Evolutionary conservation across 768 basidiomycete species (phyloP), one percentile per base, ranked within the genome.

Genomic region (Leccinum boreale): DNA sequence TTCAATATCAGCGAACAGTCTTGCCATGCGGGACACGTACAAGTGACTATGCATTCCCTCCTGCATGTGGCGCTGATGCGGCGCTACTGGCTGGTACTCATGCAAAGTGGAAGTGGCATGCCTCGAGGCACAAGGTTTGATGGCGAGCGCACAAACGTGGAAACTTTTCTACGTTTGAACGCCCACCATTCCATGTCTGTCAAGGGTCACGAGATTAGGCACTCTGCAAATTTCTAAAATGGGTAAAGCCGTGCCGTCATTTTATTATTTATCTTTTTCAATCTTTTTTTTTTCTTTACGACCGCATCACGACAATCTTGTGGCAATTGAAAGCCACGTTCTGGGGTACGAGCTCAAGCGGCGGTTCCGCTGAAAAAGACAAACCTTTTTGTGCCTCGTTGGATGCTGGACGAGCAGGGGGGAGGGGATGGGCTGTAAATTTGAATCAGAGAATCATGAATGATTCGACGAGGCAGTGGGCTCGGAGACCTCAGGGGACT

Each of bases 121-220:
- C 68, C 69, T 71, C 70, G 60, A 70, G 67, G 65, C 51, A 55
- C 54, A 70, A 54, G 45, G 69, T 70, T 70, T 70, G 69, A 70
- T 71, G 63, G 56, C 3, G 11, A 48, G 26, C 29, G 11, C 14
- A 33, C 21, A 23, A 62, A 35, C 31, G 48, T 58, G 58, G 54
- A 28, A 53, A 57, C 28, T 21, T 11, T 21, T 11, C 50, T 44
- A 24, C 31, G 33, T 23, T 21, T 11, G 55, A 50, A 29, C 36
- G 33, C 4, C 36, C 55, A 52, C 53, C 31, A 50, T 55, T 29
- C 59, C 55, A 55, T 26, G 23, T 59, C 15, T 6, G 55, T 33
- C 49, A 4, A 53, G 49, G 49, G 65, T 62, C 61, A 61, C 66
- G 63, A 58, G 60, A 57, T 47, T 49, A 42, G n/a, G 23, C 19